A percentile compares a stretch with the other conserved stretches of the same genome.
phyloP scores from a whole-genome alignment of 768 basidiomycete genomes.

The Vishniacozyma victoriae region DNA sequence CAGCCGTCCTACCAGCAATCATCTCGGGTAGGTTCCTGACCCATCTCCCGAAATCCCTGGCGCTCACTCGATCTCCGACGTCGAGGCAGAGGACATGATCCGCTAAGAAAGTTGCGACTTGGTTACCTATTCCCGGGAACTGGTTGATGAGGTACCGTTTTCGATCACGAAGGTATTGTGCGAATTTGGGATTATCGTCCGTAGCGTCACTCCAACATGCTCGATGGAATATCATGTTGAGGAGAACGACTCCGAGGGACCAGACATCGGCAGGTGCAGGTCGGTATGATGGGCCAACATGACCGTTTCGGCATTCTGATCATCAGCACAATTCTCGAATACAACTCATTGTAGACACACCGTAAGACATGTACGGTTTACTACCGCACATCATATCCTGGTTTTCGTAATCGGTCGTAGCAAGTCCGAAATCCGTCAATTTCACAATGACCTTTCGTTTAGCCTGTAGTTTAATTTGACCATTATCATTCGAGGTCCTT shows the following conservation, averaged over 20 bases:
- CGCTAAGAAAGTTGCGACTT: constrained; percentile 83
- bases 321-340: background rate
- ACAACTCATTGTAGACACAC: constrained; percentile 51
- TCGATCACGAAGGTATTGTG: constrained; percentile 69
- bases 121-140: constrained; percentile 60
- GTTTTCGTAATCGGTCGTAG: constrained; percentile 78
- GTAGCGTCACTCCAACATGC: constrained; percentile 98
- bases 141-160: constrained; percentile 80
- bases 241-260: constrained; percentile 96
- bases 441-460: constrained; percentile 92
- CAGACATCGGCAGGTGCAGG: constrained; percentile 96
- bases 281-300: constrained; percentile 85
- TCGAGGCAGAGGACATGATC: constrained; percentile 74
- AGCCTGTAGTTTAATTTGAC: constrained; percentile 46
- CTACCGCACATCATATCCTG: constrained; percentile 98
- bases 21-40: constrained; percentile 70
- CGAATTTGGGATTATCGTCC: constrained; percentile 69
- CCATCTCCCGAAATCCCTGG: constrained; percentile 82
- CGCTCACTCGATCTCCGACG: constrained; percentile 64
- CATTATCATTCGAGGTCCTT: constrained; percentile 22
- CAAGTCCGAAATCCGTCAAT: constrained; percentile 91
- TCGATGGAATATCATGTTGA: constrained; percentile 98
- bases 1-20: constrained; percentile 50
- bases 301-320: constrained; percentile 89
- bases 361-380: constrained; percentile 97